These are phyloP conservation scores for Auricularia sp. DNA, from an alignment of 768 basidiomycete species.

Conservation along the genomic window DNA sequence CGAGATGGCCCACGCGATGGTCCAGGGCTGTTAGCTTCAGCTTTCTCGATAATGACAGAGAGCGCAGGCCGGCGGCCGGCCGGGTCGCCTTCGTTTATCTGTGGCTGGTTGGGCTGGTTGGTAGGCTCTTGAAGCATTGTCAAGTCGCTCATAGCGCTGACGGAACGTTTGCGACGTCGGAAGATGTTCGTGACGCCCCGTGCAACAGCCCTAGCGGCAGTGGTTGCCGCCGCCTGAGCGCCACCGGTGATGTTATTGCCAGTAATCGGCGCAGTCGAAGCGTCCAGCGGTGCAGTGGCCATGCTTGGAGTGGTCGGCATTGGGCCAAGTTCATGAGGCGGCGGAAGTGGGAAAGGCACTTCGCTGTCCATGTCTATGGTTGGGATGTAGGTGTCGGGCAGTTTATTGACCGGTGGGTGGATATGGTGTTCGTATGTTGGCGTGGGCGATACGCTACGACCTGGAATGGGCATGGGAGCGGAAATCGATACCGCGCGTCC, in stretches of 20 bases:
- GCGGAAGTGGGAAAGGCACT: neutral
- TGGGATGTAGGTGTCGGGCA: conserved; percentile 1
- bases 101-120: neutral
- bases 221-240: neutral
- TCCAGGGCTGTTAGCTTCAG: neutral
- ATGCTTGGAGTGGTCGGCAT: neutral
- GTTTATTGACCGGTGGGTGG: neutral
- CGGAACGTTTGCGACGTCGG: neutral
- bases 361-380: neutral
- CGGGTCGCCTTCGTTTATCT: neutral
- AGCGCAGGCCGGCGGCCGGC: neutral
- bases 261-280: neutral
- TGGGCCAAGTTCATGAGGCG: neutral
- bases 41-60: neutral
- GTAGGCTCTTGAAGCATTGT: neutral
- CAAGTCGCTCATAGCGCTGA: neutral
- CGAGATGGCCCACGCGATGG: neutral
- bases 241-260: neutral
- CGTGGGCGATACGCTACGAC: neutral
- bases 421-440: neutral
- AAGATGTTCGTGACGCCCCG: neutral
- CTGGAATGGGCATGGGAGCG: neutral
- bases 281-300: neutral
- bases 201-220: neutral
- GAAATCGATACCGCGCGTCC: neutral